Evolutionary conservation across 2,329 filamentous ascomycete species (phyloP), one percentile per base, ranked within the genome.

Genomic region (Aspergillus pseudoviridinutans): DNA sequence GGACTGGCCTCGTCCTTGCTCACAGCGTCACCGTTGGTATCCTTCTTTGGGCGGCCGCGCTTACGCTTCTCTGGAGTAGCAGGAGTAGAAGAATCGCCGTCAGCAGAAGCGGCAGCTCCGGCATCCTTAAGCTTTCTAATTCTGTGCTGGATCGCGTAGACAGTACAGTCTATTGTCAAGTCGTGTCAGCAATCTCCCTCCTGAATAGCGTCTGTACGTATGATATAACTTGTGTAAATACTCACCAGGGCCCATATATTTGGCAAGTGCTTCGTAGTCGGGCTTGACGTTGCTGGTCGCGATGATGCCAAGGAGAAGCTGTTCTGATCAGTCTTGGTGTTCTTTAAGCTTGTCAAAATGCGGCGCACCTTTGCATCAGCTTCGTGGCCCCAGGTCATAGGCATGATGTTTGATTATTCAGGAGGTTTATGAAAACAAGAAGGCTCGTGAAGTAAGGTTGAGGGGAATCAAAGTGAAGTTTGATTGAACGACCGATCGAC

Each of bases 351-450:
- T 27, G 7, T 51, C 8, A 22, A 28, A 10, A 24, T 38, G 28
- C 2, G 47, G 54, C 59, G 56, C 64, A 71, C 70, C 61, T 62
- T 68, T n/a, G 67, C 67, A 28, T 71, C 69, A 0, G 62, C 54
- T n/a, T 67, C 46, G 0, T 63, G 56, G 7, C 65, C 63, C 71
- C 71, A 73, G 0, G 38, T 63, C 29, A 71, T 70, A 6, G 66
- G 61, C 69, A 71, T 73, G 2, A 51, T 66, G 38, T 24, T 24
- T 2, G 22, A 10, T 35, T 46, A 20, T 35, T 14, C n/a, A 12
- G 52, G 14, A 22, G n/a, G 9, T n/a, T 24, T 32, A 50, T 22
- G 22, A 55, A 27, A 3, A 25, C 25, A 25, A 44, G 28, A 14
- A 7, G 24, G 4, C 20, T 20, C 10, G 22, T 47, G 10, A 27